Evolutionary conservation across 1,284 basidiomycete genomes (phyloP).

Genomic region (Rhodofomes roseus): DNA sequence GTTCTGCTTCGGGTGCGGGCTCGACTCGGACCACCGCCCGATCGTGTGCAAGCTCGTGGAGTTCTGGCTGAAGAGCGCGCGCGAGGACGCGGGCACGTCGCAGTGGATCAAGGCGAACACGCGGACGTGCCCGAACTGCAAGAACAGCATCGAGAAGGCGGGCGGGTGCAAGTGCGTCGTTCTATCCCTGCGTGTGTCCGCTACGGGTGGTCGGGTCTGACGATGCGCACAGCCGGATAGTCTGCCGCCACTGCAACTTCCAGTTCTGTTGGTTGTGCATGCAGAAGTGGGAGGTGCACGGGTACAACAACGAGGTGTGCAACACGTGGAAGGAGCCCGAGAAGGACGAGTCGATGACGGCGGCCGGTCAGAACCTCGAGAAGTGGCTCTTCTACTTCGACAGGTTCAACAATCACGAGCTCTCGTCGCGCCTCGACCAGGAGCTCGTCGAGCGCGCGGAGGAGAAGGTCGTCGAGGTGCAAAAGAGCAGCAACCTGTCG

Average conservation of each 20-base stretch:
- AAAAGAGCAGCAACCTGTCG: constrained; percentile 50
- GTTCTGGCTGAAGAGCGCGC: constrained; percentile 62
- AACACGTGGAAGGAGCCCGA: constrained; percentile 64
- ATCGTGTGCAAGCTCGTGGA: constrained; percentile 56
- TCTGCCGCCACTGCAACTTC: constrained; percentile 56
- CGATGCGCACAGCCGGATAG: constrained; percentile 25
- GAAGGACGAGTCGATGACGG: constrained; percentile 44
- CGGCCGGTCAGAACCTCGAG: constrained; percentile 54
- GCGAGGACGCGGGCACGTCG: constrained; percentile 65
- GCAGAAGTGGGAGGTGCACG: constrained; percentile 63
- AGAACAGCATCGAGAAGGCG: constrained; percentile 69
- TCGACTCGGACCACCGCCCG: constrained; percentile 55
- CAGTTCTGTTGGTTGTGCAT: constrained; percentile 75
- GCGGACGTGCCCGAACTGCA: constrained; percentile 63
- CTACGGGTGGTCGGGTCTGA: not conserved
- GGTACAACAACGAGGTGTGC: constrained; percentile 59
- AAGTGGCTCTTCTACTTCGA: constrained; percentile 68
- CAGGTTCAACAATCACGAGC: constrained; percentile 67
- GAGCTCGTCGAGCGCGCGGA: constrained; percentile 57
- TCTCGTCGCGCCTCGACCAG: constrained; percentile 59
- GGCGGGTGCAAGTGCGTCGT: constrained; percentile 63
- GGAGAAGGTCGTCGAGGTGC: constrained; percentile 70
- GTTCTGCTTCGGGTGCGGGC: constrained; percentile 57
- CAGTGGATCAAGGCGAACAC: constrained; percentile 73
- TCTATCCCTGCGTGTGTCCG: not conserved